Conservation (phyloP, 139 green algal species). For the Chlamydomonas incerta region DNA sequence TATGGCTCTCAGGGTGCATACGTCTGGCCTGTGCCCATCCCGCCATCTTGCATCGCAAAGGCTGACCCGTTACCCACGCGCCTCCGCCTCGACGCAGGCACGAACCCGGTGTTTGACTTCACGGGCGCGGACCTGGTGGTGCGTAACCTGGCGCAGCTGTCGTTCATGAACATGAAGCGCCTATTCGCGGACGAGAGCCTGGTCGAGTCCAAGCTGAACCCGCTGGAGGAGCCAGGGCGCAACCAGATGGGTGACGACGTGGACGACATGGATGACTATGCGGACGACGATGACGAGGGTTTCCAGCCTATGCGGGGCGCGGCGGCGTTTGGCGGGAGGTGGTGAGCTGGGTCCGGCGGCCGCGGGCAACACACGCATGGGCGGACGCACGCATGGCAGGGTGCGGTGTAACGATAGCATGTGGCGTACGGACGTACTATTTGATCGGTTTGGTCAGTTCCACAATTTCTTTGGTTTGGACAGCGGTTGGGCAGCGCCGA, state of each 20-base stretch:
- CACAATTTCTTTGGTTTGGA: no score
- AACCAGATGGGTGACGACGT: not conserved
- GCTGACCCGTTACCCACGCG: no score
- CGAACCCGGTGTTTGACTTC: conserved; percentile 90
- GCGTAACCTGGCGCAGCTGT: conserved; percentile 80
- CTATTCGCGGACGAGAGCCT: conserved; percentile 88
- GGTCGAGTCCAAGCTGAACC: conserved; percentile 19
- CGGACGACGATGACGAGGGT: conserved; percentile 24
- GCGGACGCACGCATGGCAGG: no score
- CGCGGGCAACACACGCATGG: not conserved
- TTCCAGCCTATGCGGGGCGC: conserved; percentile 8
- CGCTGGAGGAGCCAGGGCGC: not conserved
- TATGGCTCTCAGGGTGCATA: no score
- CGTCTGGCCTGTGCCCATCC: no score
- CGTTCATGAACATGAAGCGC: conserved; percentile 94
- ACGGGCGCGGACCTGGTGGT: conserved; percentile 91
- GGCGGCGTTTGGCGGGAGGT: not conserved
- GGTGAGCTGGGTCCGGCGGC: not conserved
- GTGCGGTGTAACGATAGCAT: no score
- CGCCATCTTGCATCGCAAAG: no score
- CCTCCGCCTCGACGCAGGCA: no score
- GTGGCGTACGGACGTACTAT: no score
- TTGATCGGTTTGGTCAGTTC: no score
- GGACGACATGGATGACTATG: not conserved
- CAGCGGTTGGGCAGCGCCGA: no score